Percentiles rank a stretch among this genome's conserved stretches.
Evolutionary conservation across 1,284 basidiomycete species (phyloP).

Genomic region (Cryptococcus hybrid): DNA sequence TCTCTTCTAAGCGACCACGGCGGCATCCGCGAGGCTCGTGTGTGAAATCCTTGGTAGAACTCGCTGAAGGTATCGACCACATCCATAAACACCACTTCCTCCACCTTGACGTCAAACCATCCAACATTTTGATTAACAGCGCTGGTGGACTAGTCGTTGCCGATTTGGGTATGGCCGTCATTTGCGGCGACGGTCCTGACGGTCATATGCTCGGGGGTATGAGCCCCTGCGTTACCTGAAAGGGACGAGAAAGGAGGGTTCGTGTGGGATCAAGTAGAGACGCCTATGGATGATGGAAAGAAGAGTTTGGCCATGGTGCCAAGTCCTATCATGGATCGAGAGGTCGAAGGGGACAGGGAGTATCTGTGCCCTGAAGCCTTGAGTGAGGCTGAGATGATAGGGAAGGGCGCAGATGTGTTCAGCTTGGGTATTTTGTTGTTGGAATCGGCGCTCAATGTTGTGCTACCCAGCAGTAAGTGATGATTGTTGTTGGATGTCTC

Average conservation of each 20-base stretch:
- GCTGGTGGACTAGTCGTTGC: constrained; percentile 91
- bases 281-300: constrained; percentile 1
- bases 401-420: constrained; percentile 90
- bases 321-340: constrained; percentile 39
- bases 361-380: constrained; percentile 96
- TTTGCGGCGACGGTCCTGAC: constrained; percentile 42
- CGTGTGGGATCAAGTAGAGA: constrained; percentile 34
- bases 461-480: constrained; percentile 88
- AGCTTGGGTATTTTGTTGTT: constrained; percentile 92
- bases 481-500: constrained; percentile 4
- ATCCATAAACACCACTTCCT: constrained; percentile 84
- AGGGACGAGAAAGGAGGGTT: constrained; percentile 27
- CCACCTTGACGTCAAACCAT: constrained; percentile 95
- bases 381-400: constrained; percentile 59
- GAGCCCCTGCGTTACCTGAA: constrained; percentile 57
- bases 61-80: constrained; percentile 73
- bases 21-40: constrained; percentile 83
- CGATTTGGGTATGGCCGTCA: constrained; percentile 89
- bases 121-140: constrained; percentile 73
- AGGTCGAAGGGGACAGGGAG: constrained; percentile 88
- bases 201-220: constrained; percentile 15
- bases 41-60: constrained; percentile 92
- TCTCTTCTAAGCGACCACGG: constrained; percentile 81
- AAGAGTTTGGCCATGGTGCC: constrained; percentile 16
- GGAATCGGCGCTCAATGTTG: constrained; percentile 89